A percentile compares a stretch with the other conserved stretches of the same genome.
Conservation (phyloP, 768 basidiomycete genomes). For the Lactarius akahatsu region DNA sequence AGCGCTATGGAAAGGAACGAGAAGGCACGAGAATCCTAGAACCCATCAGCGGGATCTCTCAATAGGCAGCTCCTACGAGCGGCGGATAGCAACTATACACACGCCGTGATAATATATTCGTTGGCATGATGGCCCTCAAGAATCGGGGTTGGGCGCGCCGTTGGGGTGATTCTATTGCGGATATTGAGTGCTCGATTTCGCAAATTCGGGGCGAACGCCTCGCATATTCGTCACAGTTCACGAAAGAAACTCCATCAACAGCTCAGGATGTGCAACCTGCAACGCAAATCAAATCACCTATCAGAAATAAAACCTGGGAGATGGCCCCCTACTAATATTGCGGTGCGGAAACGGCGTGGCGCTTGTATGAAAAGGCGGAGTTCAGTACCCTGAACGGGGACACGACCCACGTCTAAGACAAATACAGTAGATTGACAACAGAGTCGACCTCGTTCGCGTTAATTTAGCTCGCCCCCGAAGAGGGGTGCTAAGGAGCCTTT, state of each 20-base stretch:
- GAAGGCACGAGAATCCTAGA: constrained; percentile 14
- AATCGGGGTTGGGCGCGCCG: neutral
- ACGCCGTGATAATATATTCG: constrained; percentile 3
- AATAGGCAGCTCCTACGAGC: neutral
- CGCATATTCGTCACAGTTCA: constrained; percentile 7
- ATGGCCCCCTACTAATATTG: constrained; percentile 41
- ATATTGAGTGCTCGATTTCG: constrained; percentile 7
- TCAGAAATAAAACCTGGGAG: constrained; percentile 5
- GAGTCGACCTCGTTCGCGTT: constrained; percentile 49
- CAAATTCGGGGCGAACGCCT: neutral
- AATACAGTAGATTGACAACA: constrained; percentile 45
- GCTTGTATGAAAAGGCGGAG: constrained; percentile 45
- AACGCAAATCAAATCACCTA: constrained; percentile 12
- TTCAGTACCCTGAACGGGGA: constrained; percentile 45
- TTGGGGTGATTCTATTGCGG: neutral
- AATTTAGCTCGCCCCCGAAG: constrained; percentile 39
- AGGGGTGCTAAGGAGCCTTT: constrained; percentile 14
- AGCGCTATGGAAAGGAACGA: neutral
- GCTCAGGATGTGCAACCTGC: constrained; percentile 15
- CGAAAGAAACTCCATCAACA: neutral
- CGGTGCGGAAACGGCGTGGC: constrained; percentile 40
- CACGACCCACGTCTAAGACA: constrained; percentile 46
- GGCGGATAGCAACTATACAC: constrained; percentile 10
- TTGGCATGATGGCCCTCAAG: constrained; percentile 2
- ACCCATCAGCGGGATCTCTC: neutral